Conservation (phyloP, 2,329 filamentous ascomycete genomes). For the Drechmeria coniospora region DNA sequence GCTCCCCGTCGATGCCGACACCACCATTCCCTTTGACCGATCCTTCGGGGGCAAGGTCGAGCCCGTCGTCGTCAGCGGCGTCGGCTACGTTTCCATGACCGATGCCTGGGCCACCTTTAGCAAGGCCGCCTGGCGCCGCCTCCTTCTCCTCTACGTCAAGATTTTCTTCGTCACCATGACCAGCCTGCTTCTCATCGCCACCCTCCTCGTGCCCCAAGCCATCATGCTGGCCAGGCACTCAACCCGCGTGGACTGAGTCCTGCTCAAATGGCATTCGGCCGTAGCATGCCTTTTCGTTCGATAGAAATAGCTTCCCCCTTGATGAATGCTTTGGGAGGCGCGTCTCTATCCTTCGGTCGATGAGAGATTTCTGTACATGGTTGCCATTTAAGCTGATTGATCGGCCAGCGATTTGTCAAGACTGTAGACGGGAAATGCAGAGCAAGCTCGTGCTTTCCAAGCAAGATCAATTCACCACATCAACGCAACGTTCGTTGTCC, state of each 20-base stretch:
- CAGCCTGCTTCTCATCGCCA: conserved; percentile 26
- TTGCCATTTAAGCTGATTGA: no score
- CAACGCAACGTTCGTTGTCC: no score
- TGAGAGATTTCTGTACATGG: no score
- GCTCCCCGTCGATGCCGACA: conserved; percentile 64
- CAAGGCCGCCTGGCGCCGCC: conserved; percentile 52
- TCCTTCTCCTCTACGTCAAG: conserved; percentile 65
- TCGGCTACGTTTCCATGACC: conserved; percentile 52
- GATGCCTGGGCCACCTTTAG: conserved; percentile 73
- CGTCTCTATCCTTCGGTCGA: no score
- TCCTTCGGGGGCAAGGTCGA: conserved; percentile 65
- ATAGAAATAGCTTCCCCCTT: no score
- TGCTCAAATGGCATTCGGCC: no score
- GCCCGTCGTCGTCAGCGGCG: conserved; percentile 58
- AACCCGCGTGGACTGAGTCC: conserved; percentile 3
- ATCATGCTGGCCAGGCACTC: conserved; percentile 20
- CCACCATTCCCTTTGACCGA: conserved; percentile 82
- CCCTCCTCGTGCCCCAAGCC: conserved; percentile 35
- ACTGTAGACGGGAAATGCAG: no score
- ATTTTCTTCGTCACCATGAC: conserved; percentile 40
- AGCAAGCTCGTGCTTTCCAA: no score
- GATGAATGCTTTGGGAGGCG: no score
- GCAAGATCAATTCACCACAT: no score
- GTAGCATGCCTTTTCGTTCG: no score
- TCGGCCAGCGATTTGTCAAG: no score